Evolutionary conservation across 805 yeast genomes (phyloP).

Genomic region (Torulaspora maleeae): DNA sequence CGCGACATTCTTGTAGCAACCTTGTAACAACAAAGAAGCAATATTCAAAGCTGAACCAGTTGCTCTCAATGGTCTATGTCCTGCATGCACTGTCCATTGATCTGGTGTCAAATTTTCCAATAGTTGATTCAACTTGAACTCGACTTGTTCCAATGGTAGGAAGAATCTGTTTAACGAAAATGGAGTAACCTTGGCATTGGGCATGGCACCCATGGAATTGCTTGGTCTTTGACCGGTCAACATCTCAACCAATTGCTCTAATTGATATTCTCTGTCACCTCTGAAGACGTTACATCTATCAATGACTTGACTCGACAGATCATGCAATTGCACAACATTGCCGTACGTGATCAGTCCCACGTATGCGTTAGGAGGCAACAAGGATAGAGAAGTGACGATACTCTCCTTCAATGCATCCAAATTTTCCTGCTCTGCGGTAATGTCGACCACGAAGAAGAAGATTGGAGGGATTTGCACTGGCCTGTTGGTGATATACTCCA

Average conservation of each 20-base stretch:
- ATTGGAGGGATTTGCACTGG: slow-evolving; percentile 83
- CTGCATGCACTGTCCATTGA: slow-evolving; percentile 85
- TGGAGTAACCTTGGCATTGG: slow-evolving; percentile 38
- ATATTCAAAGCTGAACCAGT: slow-evolving; percentile 90
- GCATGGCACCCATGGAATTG: slow-evolving; percentile 26
- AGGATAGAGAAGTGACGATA: slow-evolving; percentile 64
- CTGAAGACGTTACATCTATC: slow-evolving; percentile 77
- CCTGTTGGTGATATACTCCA: slow-evolving; percentile 78
- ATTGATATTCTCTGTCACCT: slow-evolving; percentile 77
- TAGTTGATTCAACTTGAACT: slow-evolving; percentile 73
- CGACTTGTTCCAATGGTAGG: slow-evolving; percentile 70
- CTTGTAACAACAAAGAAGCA: slow-evolving; percentile 76
- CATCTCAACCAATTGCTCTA: slow-evolving; percentile 54
- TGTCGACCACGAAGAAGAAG: slow-evolving; percentile 78
- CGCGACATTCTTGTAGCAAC: slow-evolving; percentile 78
- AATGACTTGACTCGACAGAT: slow-evolving; percentile 62
- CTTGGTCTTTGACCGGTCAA: slow-evolving; percentile 53
- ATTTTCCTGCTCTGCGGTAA: slow-evolving; percentile 87
- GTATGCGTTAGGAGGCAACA: slow-evolving; percentile 85
- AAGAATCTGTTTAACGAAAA: slow-evolving; percentile 58
- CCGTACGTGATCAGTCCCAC: slow-evolving; percentile 83
- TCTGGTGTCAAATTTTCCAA: slow-evolving; percentile 74
- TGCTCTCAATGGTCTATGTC: slow-evolving; percentile 81
- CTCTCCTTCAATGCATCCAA: slow-evolving; percentile 78
- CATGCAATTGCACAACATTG: slow-evolving; percentile 86